Conservation (phyloP, 2,329 filamentous ascomycete species). For the Stagonosporopsis chrysanthemi region DNA sequence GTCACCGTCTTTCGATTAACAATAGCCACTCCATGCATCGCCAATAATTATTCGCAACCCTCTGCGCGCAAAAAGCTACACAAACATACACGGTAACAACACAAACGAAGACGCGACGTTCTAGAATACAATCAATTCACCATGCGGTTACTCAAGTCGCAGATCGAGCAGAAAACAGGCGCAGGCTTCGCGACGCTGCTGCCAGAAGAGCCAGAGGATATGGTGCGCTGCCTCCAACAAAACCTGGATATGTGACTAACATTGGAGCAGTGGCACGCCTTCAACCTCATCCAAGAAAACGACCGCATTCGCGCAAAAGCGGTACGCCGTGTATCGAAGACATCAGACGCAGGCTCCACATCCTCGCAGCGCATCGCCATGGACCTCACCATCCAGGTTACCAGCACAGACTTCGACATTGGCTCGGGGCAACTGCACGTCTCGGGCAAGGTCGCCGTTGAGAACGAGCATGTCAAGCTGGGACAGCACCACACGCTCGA, state of each 20-base stretch:
- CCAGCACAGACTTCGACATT: conserved; percentile 72
- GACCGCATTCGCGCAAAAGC: conserved; percentile 72
- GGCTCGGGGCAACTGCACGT: conserved; percentile 73
- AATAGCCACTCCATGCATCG: conserved; percentile 2
- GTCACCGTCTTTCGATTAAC: conserved; percentile 22
- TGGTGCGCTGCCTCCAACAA: conserved; percentile 57
- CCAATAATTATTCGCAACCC: neutral
- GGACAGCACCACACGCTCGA: conserved; percentile 78
- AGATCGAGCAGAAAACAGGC: conserved; percentile 69
- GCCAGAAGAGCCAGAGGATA: conserved; percentile 78
- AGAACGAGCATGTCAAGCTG: conserved; percentile 72
- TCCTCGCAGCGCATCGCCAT: conserved; percentile 70
- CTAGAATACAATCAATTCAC: neutral
- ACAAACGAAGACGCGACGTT: neutral
- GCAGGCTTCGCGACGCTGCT: conserved; percentile 70
- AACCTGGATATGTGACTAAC: neutral
- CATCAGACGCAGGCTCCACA: conserved; percentile 67
- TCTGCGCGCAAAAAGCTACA: neutral
- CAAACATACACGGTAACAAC: neutral
- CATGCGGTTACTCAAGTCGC: conserved; percentile 73
- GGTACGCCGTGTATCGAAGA: conserved; percentile 69
- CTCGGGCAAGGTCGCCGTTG: conserved; percentile 68
- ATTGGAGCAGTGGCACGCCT: conserved; percentile 72
- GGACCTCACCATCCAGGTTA: conserved; percentile 70
- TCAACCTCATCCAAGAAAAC: conserved; percentile 72